These are phyloP conservation scores for Pseudofabraea citricarpa DNA, from an alignment of 2,329 filamentous ascomycete species.

Conservation along the genomic window DNA sequence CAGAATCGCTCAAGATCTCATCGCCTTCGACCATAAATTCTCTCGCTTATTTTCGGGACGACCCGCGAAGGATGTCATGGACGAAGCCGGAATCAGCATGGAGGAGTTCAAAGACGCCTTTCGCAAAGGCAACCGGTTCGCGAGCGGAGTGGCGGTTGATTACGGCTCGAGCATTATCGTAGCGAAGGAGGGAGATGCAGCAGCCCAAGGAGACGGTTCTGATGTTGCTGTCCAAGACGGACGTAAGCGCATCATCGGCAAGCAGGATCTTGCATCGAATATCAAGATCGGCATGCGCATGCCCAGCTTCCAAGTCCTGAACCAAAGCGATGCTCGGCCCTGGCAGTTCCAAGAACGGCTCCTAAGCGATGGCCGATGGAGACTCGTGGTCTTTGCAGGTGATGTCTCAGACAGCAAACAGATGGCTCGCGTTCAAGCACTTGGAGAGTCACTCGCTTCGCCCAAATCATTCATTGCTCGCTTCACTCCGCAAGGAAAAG, in stretches of 20 bases:
- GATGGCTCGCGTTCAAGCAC: conserved; percentile 36
- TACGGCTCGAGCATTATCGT: conserved; percentile 53
- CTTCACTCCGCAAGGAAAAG: conserved; percentile 33
- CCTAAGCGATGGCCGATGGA: conserved; percentile 51
- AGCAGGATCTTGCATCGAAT: conserved; percentile 14
- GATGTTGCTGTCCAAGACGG: conserved; percentile 40
- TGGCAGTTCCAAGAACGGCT: conserved; percentile 56
- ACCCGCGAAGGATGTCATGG: conserved; percentile 44
- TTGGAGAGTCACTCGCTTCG: conserved; percentile 39
- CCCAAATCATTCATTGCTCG: conserved; percentile 36
- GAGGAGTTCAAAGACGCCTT: conserved; percentile 58
- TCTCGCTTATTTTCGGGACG: conserved; percentile 47
- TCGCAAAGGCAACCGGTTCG: conserved; percentile 54
- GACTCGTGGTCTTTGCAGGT: conserved; percentile 58
- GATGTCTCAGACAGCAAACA: conserved; percentile 42
- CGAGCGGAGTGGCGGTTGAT: conserved; percentile 52
- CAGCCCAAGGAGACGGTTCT: conserved; percentile 42
- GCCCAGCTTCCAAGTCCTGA: conserved; percentile 53
- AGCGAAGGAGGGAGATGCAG: conserved; percentile 42
- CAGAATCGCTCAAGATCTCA: conserved; percentile 59
- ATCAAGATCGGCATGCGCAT: conserved; percentile 50
- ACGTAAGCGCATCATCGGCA: conserved; percentile 17
- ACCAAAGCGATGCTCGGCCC: conserved; percentile 50
- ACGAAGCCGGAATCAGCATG: conserved; percentile 52
- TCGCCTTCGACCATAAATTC: conserved; percentile 56